phyloP scores from a whole-genome alignment of 139 green algal genomes.

The Chlamydomonas schloesseri region DNA sequence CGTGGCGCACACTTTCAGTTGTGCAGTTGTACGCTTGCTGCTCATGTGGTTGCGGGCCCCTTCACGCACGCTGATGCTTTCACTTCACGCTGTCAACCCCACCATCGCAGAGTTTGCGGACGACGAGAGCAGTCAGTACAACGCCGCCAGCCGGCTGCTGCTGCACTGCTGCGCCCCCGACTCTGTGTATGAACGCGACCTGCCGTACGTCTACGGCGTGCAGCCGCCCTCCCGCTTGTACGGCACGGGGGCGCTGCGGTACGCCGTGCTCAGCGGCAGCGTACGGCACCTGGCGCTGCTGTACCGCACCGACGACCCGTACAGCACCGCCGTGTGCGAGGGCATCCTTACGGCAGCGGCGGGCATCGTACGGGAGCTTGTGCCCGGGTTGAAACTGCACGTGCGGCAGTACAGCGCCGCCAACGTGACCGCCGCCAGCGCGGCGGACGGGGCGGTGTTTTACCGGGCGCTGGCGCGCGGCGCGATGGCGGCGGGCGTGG shows the following conservation, averaged over 20 bases:
- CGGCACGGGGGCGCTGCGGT: background rate
- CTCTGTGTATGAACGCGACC: background rate
- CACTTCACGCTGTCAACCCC: too few species aligned
- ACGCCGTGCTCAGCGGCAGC: background rate
- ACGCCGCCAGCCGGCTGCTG: background rate
- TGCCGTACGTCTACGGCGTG: constrained; percentile 13
- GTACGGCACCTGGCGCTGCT: background rate
- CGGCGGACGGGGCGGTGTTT: background rate
- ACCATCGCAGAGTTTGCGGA: background rate
- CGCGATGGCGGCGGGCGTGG: background rate
- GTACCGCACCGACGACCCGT: background rate
- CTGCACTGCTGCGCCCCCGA: constrained; percentile 23
- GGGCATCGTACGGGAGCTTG: background rate
- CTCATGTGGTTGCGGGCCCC: too few species aligned
- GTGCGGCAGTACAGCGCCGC: background rate
- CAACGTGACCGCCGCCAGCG: background rate
- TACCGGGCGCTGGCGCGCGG: background rate
- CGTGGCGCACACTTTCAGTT: too few species aligned
- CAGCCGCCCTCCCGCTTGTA: background rate
- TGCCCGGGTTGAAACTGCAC: background rate
- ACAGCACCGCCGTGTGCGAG: constrained; percentile 12
- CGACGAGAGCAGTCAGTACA: background rate
- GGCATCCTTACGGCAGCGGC: background rate
- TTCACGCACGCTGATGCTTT: too few species aligned
- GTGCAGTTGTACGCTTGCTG: too few species aligned